These are phyloP conservation scores for Microsporum audouinii DNA, from an alignment of 2,329 filamentous ascomycete genomes.

Conservation along the genomic window DNA sequence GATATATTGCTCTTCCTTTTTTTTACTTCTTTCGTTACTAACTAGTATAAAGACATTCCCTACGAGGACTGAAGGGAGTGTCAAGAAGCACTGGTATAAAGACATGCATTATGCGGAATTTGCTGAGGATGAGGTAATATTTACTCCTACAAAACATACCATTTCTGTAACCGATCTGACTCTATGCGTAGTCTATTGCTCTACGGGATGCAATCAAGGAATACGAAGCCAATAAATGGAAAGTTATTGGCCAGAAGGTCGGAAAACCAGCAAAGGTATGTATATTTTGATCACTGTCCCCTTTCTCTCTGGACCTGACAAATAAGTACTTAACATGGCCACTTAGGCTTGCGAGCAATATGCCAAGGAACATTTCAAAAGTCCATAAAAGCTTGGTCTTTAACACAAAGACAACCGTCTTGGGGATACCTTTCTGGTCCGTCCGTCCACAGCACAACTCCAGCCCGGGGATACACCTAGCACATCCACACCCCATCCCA, in stretches of 20 bases:
- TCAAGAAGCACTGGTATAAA: conserved; percentile 99
- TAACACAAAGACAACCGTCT: background rate
- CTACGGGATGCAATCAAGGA: conserved; percentile 93
- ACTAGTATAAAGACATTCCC: conserved; percentile 61
- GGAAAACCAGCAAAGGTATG: conserved; percentile 89
- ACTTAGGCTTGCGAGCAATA: conserved; percentile 74
- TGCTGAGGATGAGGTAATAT: conserved; percentile 77
- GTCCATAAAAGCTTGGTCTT: conserved; percentile 19
- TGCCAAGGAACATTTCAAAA: conserved; percentile 80
- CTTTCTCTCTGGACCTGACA: background rate
- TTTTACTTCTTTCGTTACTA: background rate
- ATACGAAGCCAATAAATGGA: conserved; percentile 98
- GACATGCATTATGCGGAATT: conserved; percentile 99
- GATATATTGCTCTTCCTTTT: background rate
- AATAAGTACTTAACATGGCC: conserved; percentile 15
- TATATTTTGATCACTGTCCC: background rate
- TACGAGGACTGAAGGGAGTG: conserved; percentile 84
- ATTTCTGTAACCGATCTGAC: conserved; percentile 5
- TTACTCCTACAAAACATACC: conserved; percentile 14
- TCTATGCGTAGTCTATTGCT: conserved; percentile 27
- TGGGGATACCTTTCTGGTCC: conserved; percentile 5
- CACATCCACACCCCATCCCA: background rate
- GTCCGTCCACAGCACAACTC: background rate
- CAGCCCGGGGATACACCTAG: background rate
- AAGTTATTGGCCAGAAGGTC: conserved; percentile 89